Base-by-base conservation (phyloP, 495 filamentous ascomycete species). In the Neurospora tetraspora region DNA sequence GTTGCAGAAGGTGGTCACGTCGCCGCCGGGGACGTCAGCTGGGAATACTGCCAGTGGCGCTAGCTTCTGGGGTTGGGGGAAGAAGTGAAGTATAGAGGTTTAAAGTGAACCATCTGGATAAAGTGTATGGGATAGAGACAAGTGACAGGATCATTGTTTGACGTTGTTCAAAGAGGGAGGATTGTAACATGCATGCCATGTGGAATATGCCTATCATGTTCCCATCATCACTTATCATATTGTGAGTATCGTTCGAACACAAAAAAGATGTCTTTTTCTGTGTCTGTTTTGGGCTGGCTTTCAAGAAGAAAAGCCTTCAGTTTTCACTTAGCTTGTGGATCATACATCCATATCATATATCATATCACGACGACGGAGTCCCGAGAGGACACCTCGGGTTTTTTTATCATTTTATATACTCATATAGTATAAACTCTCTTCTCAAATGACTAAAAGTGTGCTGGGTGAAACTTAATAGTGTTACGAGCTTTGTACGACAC, bases 21-120 rank as follows among this genome's bases (percentile, higher is more conserved):
- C 74, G n/a, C 69, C 76, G 8, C 69, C 77, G 38, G 31, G 69
- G 3, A 70, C 74, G 38, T 31, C 70, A 11, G 74, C 76, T 12
- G 43, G 71, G 38, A 69, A 71, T 31, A 72, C 72, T 34, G 71
- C 72, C 70, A 78, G 79, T 40, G 79, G 77, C 45, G 83, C 80
- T 31, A 79, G 85, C 39, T 86, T 86, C 74, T 86, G 83, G 83
- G 84, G 84, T 6, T 86, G 85, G 85, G 78, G 84, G 71, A 80
- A 83, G 73, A 81, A 74, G 80, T 61, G 23, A 61, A n/a, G n/a
- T n/a, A n/a, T n/a, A n/a, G 27, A 34, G 53, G 53, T 65, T 16
- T 4, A 65, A 36, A 34, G 27, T 65, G 23, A 36, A 34, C 14
- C 27, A 65, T 36, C 53, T 65, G 53, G 53, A 65, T 65, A 65